A percentile compares a stretch with the other conserved stretches of the same genome.
Conservation (phyloP, 2,329 filamentous ascomycete species). For the Neodidymelliopsis sp. region DNA sequence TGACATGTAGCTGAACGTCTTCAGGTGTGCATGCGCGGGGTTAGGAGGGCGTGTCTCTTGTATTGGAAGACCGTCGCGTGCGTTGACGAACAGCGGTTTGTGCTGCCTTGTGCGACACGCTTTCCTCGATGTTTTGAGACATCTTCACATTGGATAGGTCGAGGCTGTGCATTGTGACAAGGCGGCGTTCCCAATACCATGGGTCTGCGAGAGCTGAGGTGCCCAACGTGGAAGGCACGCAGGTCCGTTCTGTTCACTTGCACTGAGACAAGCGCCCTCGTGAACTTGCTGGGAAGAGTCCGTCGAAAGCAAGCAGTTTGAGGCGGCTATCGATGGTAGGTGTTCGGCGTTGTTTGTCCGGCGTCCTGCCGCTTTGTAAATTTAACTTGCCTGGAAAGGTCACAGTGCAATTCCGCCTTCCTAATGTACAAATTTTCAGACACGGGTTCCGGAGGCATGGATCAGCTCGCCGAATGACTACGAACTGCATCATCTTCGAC, state of each 20-base stretch:
- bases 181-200: conserved; percentile 21
- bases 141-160: conserved; percentile 20
- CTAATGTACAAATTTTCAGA: not conserved
- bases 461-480: not conserved
- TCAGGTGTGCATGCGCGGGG: conserved; percentile 1
- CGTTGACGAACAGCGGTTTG: conserved; percentile 27
- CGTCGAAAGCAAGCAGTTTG: not conserved
- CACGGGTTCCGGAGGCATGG: not conserved
- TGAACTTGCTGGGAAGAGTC: not conserved
- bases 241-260: conserved; percentile 18
- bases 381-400: not conserved
- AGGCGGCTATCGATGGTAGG: not conserved
- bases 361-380: not conserved
- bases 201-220: conserved; percentile 21
- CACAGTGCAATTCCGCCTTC: not conserved
- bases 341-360: not conserved
- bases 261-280: conserved; percentile 8
- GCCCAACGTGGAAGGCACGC: conserved; percentile 22
- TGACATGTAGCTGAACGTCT: not conserved
- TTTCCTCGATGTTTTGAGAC: conserved; percentile 26
- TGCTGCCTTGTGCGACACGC: conserved; percentile 25
- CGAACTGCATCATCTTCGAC: not conserved
- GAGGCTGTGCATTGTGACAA: conserved; percentile 16
- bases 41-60: not conserved
- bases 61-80: conserved; percentile 16